phyloP scores from a whole-genome alignment of 768 basidiomycete genomes.

The Guyanaporus albipodus region DNA sequence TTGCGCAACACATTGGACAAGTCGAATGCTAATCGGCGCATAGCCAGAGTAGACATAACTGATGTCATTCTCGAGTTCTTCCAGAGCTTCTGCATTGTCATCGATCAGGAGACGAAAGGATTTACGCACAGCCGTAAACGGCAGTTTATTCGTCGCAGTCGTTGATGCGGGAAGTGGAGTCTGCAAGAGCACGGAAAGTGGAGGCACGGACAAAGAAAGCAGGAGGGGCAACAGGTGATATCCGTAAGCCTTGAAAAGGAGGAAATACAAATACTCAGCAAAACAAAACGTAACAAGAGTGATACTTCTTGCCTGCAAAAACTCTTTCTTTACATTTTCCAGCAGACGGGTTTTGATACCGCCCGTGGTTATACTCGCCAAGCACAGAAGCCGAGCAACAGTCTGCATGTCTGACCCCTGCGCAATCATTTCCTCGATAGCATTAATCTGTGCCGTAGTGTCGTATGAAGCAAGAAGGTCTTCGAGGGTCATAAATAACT shows the following conservation, averaged over 20 bases:
- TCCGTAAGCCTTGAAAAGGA: conserved; percentile 58
- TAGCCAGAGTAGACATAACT: conserved; percentile 96
- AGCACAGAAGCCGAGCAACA: conserved; percentile 76
- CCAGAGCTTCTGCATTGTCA: conserved; percentile 69
- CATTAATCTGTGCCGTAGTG: conserved; percentile 68
- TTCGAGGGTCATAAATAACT: conserved; percentile 27
- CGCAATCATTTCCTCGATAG: conserved; percentile 88
- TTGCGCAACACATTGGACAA: conserved; percentile 91
- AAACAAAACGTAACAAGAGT: background rate
- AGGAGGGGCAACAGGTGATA: conserved; percentile 68
- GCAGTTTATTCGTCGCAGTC: conserved; percentile 52
- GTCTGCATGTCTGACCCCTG: conserved; percentile 80
- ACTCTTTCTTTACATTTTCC: conserved; percentile 86
- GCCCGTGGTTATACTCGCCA: conserved; percentile 78
- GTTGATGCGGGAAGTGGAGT: conserved; percentile 60
- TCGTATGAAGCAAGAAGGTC: conserved; percentile 96
- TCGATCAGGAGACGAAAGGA: conserved; percentile 90
- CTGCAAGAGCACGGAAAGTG: conserved; percentile 64
- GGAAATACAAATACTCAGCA: background rate
- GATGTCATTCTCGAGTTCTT: conserved; percentile 89
- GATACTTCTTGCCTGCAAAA: conserved; percentile 61
- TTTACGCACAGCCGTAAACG: conserved; percentile 73
- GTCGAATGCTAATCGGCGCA: conserved; percentile 86
- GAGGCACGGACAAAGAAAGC: conserved; percentile 57
- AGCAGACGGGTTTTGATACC: conserved; percentile 85